A percentile compares a stretch with the other conserved stretches of the same genome.
phyloP scores from a whole-genome alignment of 768 basidiomycete genomes.

The Xanthoconium purpureum region DNA sequence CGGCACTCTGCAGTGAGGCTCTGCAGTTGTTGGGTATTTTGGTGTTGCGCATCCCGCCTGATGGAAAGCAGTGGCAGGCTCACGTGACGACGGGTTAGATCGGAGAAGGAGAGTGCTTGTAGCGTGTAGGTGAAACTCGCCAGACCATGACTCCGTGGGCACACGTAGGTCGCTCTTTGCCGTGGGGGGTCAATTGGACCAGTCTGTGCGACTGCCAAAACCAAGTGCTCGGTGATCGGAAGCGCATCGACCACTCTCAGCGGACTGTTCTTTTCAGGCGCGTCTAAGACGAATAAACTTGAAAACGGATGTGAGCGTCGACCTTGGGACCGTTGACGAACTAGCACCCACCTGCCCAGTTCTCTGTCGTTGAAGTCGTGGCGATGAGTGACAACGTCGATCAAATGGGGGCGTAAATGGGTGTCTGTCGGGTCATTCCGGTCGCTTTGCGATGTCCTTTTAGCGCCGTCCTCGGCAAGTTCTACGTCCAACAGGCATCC shows the following conservation, averaged over 20 bases:
- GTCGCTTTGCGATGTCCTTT: neutral
- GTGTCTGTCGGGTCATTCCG: neutral
- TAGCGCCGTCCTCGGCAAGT: constrained; percentile 5
- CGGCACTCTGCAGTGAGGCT: constrained; percentile 53
- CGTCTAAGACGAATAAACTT: constrained; percentile 22
- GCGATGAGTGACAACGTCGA: constrained; percentile 52
- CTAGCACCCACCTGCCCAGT: constrained; percentile 50
- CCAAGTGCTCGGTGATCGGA: constrained; percentile 56
- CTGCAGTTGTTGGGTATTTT: constrained; percentile 48
- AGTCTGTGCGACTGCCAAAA: constrained; percentile 56
- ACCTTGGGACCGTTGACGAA: neutral
- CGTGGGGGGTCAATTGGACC: constrained; percentile 37
- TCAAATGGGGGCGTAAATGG: constrained; percentile 8
- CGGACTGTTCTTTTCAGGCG: neutral
- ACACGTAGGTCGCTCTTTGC: constrained; percentile 19
- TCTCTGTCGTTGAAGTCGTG: constrained; percentile 41
- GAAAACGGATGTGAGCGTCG: constrained; percentile 2
- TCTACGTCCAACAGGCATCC: constrained; percentile 44
- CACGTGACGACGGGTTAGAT: constrained; percentile 1
- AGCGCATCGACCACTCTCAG: constrained; percentile 21
- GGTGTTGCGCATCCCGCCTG: constrained; percentile 36
- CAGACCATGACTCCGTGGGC: constrained; percentile 36
- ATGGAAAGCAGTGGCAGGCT: constrained; percentile 61
- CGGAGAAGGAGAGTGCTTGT: neutral
- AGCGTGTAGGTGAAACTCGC: constrained; percentile 35